A percentile compares a stretch with the other conserved stretches of the same genome.
phyloP scores from a whole-genome alignment of 163 green algal genomes.

The Chloromonas sp. region DNA sequence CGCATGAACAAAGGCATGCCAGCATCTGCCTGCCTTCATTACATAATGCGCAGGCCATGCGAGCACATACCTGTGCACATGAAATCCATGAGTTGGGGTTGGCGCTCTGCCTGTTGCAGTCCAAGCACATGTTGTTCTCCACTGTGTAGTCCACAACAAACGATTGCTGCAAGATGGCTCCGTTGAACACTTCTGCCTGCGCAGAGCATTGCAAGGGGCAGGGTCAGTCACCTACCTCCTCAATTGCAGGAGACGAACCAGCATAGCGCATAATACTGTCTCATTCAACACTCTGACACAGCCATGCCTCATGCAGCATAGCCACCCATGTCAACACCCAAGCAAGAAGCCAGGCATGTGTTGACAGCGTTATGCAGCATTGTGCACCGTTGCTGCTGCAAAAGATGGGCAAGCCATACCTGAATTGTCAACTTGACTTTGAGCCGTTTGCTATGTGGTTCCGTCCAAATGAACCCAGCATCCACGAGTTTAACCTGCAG shows the following conservation, averaged over 20 bases:
- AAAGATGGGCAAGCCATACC: conserved; percentile 16
- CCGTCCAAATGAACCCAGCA: conserved; percentile 97
- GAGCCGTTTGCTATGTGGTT: conserved; percentile 95
- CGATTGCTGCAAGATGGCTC: conserved; percentile 95
- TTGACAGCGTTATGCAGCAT: background rate
- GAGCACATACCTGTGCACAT: conserved; percentile 62
- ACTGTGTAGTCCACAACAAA: conserved; percentile 94
- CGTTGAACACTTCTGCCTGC: conserved; percentile 94
- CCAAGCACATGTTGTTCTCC: conserved; percentile 92
- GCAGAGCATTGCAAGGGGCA: background rate
- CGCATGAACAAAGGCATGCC: too few relatives aligned
- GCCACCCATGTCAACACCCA: background rate
- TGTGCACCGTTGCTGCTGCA: background rate
- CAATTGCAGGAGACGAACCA: background rate
- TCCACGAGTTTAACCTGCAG: conserved; percentile 94
- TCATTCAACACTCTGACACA: background rate
- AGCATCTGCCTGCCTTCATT: too few relatives aligned
- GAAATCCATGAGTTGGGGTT: conserved; percentile 95
- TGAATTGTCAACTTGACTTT: conserved; percentile 96
- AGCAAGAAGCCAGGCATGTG: too few relatives aligned
- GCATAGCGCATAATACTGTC: too few relatives aligned
- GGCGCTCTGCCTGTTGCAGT: conserved; percentile 79
- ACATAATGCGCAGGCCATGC: too few relatives aligned
- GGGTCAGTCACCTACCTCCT: background rate
- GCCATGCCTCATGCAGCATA: background rate